These are phyloP conservation scores for Endothia cerciana DNA, from an alignment of 2,329 filamentous ascomycete species.

Conservation along the genomic window DNA sequence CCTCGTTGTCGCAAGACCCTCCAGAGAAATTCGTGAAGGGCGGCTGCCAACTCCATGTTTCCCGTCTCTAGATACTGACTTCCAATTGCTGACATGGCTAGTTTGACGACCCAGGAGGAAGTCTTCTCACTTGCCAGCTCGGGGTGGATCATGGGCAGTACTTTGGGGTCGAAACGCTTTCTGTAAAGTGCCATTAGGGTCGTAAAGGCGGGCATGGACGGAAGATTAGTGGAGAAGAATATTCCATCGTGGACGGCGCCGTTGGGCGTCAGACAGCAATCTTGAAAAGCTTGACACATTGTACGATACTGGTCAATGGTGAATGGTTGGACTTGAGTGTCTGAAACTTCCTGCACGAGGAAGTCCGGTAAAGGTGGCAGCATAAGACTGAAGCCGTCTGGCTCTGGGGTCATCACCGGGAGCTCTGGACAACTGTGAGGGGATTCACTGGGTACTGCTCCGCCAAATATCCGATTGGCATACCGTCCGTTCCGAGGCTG, in stretches of 20 bases:
- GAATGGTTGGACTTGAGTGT: background rate
- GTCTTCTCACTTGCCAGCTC: background rate
- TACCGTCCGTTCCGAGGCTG: constrained; percentile 22
- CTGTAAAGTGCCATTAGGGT: constrained; percentile 19
- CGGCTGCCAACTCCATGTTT: constrained; percentile 11
- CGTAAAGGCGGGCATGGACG: constrained; percentile 9
- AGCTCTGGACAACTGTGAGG: background rate
- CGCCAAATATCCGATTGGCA: constrained; percentile 17
- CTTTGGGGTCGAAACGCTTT: constrained; percentile 15
- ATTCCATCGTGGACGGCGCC: background rate
- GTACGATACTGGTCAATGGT: constrained; percentile 16
- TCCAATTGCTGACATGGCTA: constrained; percentile 24
- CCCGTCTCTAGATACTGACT: constrained; percentile 16
- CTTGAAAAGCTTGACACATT: constrained; percentile 21
- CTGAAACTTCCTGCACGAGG: background rate
- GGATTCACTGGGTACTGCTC: background rate
- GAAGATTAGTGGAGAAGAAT: constrained; percentile 14
- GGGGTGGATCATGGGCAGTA: constrained; percentile 15
- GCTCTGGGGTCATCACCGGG: constrained; percentile 1
- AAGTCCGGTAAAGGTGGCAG: background rate
- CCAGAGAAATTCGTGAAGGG: constrained; percentile 23
- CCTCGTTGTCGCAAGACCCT: constrained; percentile 16
- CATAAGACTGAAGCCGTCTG: constrained; percentile 4
- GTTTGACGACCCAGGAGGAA: constrained; percentile 14
- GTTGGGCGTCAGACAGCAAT: constrained; percentile 13